phyloP scores from a whole-genome alignment of 805 yeast genomes.

The Yarrowia yakushimensis region DNA sequence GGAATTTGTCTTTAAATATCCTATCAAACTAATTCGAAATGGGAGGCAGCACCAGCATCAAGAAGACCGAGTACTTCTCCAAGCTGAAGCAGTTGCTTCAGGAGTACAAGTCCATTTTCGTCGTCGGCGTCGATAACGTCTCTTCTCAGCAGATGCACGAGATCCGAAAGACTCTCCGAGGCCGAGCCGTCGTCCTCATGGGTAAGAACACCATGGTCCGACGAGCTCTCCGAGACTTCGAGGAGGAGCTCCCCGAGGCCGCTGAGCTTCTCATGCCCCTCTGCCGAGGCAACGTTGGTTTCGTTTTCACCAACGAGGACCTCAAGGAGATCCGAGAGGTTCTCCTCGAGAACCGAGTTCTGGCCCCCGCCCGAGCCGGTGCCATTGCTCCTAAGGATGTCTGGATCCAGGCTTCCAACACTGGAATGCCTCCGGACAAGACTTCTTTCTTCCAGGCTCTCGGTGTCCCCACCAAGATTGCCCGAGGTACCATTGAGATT shows the following conservation, averaged over 20 bases:
- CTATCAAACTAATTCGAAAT: constrained; percentile 68
- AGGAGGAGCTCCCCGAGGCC: constrained; percentile 47
- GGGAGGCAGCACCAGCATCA: constrained; percentile 97
- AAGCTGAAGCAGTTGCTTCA: constrained; percentile 93
- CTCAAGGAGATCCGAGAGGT: constrained; percentile 88
- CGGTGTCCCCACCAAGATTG: constrained; percentile 99
- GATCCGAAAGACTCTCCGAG: constrained; percentile 95
- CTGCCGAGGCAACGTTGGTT: constrained; percentile 98
- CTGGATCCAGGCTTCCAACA: constrained; percentile 98
- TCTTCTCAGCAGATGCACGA: constrained; percentile 99
- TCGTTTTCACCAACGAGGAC: constrained; percentile 97
- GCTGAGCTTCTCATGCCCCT: constrained; percentile 62
- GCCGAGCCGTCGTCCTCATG: constrained; percentile 93
- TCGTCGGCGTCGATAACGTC: constrained; percentile 99
- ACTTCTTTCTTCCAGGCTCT: constrained; percentile 99
- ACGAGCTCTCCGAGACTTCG: constrained; percentile 98
- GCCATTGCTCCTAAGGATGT: constrained; percentile 98
- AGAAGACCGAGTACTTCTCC: constrained; percentile 91
- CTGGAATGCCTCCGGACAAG: constrained; percentile 99
- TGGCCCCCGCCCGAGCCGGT: constrained; percentile 99
- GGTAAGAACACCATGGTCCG: constrained; percentile 99
- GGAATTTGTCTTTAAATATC: constrained; percentile 40
- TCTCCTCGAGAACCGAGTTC: constrained; percentile 88
- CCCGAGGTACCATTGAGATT: constrained; percentile 99
- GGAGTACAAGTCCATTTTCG: constrained; percentile 96